Evolutionary conservation across 176 grass and related monocot species (phyloP).

Genomic region (Carex myosuroides): DNA sequence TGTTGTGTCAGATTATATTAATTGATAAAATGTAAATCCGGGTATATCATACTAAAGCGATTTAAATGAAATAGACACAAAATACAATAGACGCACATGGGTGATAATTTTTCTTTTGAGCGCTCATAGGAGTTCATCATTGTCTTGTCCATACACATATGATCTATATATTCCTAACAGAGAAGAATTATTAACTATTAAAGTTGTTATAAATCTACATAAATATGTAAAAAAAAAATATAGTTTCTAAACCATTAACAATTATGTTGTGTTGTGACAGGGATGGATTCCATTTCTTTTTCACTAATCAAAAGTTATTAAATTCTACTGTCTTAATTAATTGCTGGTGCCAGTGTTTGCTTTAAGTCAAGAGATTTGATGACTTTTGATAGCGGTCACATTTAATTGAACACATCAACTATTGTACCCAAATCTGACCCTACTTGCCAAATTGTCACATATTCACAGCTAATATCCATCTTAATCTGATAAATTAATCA

Average conservation of each 20-base stretch:
- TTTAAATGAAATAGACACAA: not conserved
- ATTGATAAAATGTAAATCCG: too few species aligned
- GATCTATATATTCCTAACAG: too few species aligned
- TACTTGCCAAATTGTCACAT: slow-evolving; percentile 7
- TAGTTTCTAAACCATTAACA: too few species aligned
- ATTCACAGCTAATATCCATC: slow-evolving; percentile 12
- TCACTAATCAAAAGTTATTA: not conserved
- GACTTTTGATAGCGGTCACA: not conserved
- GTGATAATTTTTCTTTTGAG: too few species aligned
- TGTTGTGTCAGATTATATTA: too few species aligned
- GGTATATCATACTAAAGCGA: not conserved
- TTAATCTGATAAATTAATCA: not conserved
- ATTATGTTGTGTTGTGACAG: too few species aligned
- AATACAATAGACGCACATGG: not conserved
- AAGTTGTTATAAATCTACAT: too few species aligned
- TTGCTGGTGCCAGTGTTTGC: not conserved
- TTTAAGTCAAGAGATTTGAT: slow-evolving; percentile 1
- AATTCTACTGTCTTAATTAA: not conserved
- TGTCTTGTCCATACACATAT: too few species aligned
- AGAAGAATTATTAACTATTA: too few species aligned
- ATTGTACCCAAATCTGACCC: not conserved
- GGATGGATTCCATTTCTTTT: not conserved
- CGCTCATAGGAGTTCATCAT: too few species aligned
- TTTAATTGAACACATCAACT: not conserved
- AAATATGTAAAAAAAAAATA: too few species aligned